Base-by-base conservation (phyloP, 1,139 yeast genomes). In the Suhomyces wounanorum region DNA sequence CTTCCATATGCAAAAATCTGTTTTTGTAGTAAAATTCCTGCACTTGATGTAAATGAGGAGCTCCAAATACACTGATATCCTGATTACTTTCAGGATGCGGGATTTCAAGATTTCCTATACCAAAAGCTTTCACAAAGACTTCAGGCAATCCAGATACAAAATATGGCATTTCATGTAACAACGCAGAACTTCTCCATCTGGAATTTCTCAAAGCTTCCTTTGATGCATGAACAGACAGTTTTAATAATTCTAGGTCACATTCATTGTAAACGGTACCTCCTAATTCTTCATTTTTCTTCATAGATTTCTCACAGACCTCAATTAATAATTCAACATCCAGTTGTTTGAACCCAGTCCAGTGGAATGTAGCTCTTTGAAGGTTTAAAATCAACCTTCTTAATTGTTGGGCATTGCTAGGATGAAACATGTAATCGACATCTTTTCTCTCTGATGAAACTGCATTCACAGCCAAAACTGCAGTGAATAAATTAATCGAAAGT, bases 361-460 rank as follows among this genome's bases (percentile, higher is more conserved):
- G 84, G 60, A 85, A 85, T 0, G 91, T 83, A 1, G 88, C 84
- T 52, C 85, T 72, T 61, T 83, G 88, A 42, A 85, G 63, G 59
- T 86, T 85, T 1, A 81, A 76, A 9, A 85, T 77, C 57, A 85
- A 72, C 45, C 85, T 65, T 54, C 85, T 69, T 43, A 85, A 64
- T 54, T 84, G 85, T 36, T 64, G 68, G 42, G 81, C 71, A 57
- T 84, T 85, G 0, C 78, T 65, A 0, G 84, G 79, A 66, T 85
- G 85, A 59, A 85, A 85, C 88, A 86, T 83, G 63, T 83, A 86
- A 64, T 86, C 91, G 36, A 77, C 72, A 56, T 82, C 92, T 13
- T 74, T 77, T 44, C 90, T 65, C 60, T 85, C 89, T 0, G 90
- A 84, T 3, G 89, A 82, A 2, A 85, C 87, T 0, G 91, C 89